Conservation (phyloP, 1,139 yeast genomes). For the Geotrichum citri-aurantii region DNA sequence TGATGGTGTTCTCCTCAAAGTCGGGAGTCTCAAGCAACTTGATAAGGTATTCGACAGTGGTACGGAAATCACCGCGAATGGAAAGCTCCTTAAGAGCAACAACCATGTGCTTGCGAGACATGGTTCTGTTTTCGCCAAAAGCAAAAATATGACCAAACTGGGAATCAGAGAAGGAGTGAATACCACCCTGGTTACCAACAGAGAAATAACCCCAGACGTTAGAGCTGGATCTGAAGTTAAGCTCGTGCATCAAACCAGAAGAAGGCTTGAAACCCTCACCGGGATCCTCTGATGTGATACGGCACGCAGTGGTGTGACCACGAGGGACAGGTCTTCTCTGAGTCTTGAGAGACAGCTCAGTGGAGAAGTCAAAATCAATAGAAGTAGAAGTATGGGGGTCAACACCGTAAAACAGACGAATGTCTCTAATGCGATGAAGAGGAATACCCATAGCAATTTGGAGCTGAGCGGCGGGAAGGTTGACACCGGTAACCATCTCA, state of each 20-base stretch:
- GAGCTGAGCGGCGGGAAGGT: slow-evolving; percentile 94
- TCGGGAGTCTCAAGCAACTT: slow-evolving; percentile 93
- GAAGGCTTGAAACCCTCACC: slow-evolving; percentile 99
- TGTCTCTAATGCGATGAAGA: slow-evolving; percentile 88
- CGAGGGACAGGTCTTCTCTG: slow-evolving; percentile 93
- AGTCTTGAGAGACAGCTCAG: slow-evolving; percentile 60
- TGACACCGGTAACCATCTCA: slow-evolving; percentile 98
- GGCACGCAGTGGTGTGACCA: slow-evolving; percentile 98
- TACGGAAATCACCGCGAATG: slow-evolving; percentile 96
- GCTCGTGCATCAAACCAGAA: slow-evolving; percentile 92
- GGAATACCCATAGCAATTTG: slow-evolving; percentile 99
- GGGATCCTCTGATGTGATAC: slow-evolving; percentile 98
- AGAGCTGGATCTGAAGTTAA: slow-evolving; percentile 92
- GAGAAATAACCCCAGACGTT: slow-evolving; percentile 99
- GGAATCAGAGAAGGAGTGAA: slow-evolving; percentile 95
- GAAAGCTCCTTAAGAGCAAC: slow-evolving; percentile 94
- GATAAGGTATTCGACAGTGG: slow-evolving; percentile 94
- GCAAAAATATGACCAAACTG: slow-evolving; percentile 99
- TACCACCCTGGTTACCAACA: slow-evolving; percentile 92
- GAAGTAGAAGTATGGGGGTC: slow-evolving; percentile 90
- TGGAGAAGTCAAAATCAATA: slow-evolving; percentile 83
- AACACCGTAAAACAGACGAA: slow-evolving; percentile 86
- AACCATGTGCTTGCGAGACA: slow-evolving; percentile 97
- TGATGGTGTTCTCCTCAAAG: slow-evolving; percentile 90
- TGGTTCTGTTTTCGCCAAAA: slow-evolving; percentile 96